Evolutionary conservation across 2,329 filamentous ascomycete genomes (phyloP).

Genomic region (Drechslerella dactyloides): DNA sequence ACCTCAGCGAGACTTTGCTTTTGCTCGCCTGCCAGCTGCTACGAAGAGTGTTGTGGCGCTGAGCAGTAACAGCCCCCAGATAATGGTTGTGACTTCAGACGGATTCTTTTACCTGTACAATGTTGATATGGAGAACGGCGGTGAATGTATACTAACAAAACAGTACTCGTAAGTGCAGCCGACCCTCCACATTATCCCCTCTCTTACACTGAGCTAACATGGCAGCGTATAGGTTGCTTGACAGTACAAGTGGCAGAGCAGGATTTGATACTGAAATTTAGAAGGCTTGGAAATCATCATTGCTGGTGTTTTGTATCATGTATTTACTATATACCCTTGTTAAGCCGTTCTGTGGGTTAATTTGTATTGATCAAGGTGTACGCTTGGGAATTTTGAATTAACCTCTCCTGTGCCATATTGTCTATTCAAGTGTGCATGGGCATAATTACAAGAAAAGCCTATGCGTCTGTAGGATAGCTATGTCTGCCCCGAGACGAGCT

Average conservation of each 20-base stretch:
- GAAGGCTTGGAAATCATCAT: neutral
- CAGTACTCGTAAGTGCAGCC: slow-evolving; percentile 79
- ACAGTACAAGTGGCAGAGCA: slow-evolving; percentile 30
- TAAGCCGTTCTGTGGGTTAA: slow-evolving; percentile 14
- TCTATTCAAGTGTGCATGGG: neutral
- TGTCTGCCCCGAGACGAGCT: neutral
- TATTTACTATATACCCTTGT: slow-evolving; percentile 5
- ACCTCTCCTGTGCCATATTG: slow-evolving; percentile 2
- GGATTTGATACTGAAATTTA: slow-evolving; percentile 43
- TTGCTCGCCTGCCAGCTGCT: slow-evolving; percentile 74
- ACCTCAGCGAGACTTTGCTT: slow-evolving; percentile 90
- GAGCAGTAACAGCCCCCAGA: slow-evolving; percentile 90
- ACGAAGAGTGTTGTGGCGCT: slow-evolving; percentile 86
- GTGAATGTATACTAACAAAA: slow-evolving; percentile 87
- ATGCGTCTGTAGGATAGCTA: neutral
- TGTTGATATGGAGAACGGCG: slow-evolving; percentile 91
- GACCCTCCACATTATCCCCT: neutral
- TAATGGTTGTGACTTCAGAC: slow-evolving; percentile 98
- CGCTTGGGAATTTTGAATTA: slow-evolving; percentile 11
- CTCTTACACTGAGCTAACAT: neutral
- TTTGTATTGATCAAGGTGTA: slow-evolving; percentile 17
- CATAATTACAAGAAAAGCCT: neutral
- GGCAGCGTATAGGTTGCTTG: slow-evolving; percentile 26
- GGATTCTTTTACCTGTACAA: slow-evolving; percentile 94
- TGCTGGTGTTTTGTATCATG: slow-evolving; percentile 12